Evolutionary conservation across 78 protist genomes (phyloP), one percentile per base, ranked within the genome.

Genomic region (Tieghemostelium lacteum): DNA sequence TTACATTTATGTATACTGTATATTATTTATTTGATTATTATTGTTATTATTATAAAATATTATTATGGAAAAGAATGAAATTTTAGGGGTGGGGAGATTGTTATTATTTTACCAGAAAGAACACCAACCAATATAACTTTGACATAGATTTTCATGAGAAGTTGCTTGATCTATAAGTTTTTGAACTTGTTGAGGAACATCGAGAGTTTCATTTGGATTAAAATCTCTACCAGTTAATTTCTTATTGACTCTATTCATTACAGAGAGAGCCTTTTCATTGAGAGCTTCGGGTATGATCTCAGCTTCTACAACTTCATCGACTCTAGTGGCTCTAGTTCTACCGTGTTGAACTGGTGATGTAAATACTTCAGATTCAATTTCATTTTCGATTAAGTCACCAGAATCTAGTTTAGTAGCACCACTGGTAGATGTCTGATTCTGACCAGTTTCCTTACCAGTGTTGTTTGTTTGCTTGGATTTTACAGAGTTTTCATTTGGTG

Each of bases 51-150:
- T 49, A n/a, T n/a, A n/a, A n/a, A n/a, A n/a, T n/a, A n/a, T n/a
- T n/a, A n/a, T n/a, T n/a, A n/a, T n/a, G n/a, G n/a, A n/a, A n/a
- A n/a, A n/a, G n/a, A n/a, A n/a, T n/a, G n/a, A n/a, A n/a, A n/a
- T n/a, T n/a, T n/a, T n/a, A n/a, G n/a, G n/a, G n/a, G n/a, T n/a
- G n/a, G n/a, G n/a, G n/a, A n/a, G n/a, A n/a, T 45, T 49, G 26
- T 73, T 14, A n/a, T 75, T 63, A 26, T 36, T 71, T 66, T 75
- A 93, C 96, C 96, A 94, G 50, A 91, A 86, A 40, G 88, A 42
- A 33, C 89, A 98, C 99, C 99, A 99, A 14, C 99, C 99, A 37
- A 96, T 31, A 94, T 96, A 99, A 75, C 88, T 40, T 86, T 97
- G 99, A 73, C 99, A 97, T 39, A 99, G 95, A 77, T 98, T 98